Evolutionary conservation across 2,329 filamentous ascomycete genomes (phyloP), one percentile per base, ranked within the genome.

Genomic region (Xylaria digitata): DNA sequence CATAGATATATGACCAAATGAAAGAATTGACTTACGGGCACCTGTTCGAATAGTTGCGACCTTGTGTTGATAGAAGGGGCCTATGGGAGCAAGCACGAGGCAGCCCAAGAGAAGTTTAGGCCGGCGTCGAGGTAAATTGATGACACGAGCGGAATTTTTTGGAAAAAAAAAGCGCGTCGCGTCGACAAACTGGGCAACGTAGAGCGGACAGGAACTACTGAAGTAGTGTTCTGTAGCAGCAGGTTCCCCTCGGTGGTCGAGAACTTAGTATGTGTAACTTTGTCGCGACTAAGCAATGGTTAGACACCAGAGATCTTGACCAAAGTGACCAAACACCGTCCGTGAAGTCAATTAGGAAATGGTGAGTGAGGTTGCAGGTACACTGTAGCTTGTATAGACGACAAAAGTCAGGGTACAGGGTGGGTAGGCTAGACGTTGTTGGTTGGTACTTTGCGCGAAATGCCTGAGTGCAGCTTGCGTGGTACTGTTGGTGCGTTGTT

Each of bases 361-460:
- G 60, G 37, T 34, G 63, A 53, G 60, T 32, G 56, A 64, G 48
- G 61, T 61, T 56, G 61, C 46, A 69, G 64, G 67, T 69, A 69
- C 64, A 69, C 64, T 15, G 48, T 50, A 54, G 40, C 65, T 61
- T 67, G 65, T 67, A 67, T 69, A 68, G 61, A 40, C 60, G 52
- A 54, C 55, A 40, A 45, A 48, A 34, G 66, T 61, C 66, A 64
- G 67, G 63, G 63, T 66, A 69, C 63, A 63, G 63, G 58, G 67
- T 69, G 63, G 63, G 60, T 66, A 68, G 56, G 63, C 9, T 19
- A 40, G 49, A 43, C 23, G 60, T 32, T 67, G 67, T 59, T 62
- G 60, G 64, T 65, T 67, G 67, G 67, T 67, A 67, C 67, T 69
- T 66, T 61, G 66, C 50, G 34, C 42, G 52, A 46, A 63, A 58